Percentiles rank a stretch among this genome's conserved stretches.
phyloP scores from a whole-genome alignment of 495 filamentous ascomycete genomes.

The Trichoderma orchidacearum region DNA sequence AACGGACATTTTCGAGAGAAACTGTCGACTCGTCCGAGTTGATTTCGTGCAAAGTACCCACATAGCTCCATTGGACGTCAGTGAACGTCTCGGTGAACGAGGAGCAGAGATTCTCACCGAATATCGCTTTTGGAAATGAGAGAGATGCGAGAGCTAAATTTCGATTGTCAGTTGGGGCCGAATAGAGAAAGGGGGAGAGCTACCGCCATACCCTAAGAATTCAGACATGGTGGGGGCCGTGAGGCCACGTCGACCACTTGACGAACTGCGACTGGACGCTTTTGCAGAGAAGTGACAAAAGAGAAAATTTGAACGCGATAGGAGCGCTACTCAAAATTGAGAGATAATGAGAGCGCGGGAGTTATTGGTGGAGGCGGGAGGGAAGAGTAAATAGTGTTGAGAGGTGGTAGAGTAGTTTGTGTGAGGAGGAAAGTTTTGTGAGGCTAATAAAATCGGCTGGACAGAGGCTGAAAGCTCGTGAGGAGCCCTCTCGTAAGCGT shows the following conservation, averaged over 20 bases:
- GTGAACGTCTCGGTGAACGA: slow-evolving; percentile 1
- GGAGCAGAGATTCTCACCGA: slow-evolving; percentile 36
- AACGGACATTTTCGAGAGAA: slow-evolving; percentile 86
- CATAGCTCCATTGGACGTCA: slow-evolving; percentile 49
- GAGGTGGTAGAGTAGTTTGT: not conserved
- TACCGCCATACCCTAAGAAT: slow-evolving; percentile 31
- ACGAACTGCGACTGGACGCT: not conserved
- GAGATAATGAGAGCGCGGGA: too few species aligned
- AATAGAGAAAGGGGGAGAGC: not conserved
- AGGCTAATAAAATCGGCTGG: not conserved
- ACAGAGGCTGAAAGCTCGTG: not conserved
- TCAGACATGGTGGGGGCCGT: slow-evolving; percentile 29
- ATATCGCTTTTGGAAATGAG: slow-evolving; percentile 97
- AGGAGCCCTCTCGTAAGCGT: not conserved
- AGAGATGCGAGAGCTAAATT: slow-evolving; percentile 56
- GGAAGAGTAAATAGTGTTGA: not conserved
- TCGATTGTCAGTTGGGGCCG: not conserved
- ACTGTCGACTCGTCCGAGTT: slow-evolving; percentile 94
- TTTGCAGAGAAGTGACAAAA: not conserved
- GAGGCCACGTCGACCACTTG: slow-evolving; percentile 7
- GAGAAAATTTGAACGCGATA: not conserved
- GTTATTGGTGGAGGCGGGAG: not conserved
- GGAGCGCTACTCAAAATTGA: not conserved
- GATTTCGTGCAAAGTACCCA: slow-evolving; percentile 92
- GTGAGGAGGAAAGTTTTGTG: slow-evolving; percentile 1